Percentiles rank a stretch among this genome's conserved stretches.
phyloP scores from a whole-genome alignment of 1,284 basidiomycete species.

The Marasmius tenuissimus region DNA sequence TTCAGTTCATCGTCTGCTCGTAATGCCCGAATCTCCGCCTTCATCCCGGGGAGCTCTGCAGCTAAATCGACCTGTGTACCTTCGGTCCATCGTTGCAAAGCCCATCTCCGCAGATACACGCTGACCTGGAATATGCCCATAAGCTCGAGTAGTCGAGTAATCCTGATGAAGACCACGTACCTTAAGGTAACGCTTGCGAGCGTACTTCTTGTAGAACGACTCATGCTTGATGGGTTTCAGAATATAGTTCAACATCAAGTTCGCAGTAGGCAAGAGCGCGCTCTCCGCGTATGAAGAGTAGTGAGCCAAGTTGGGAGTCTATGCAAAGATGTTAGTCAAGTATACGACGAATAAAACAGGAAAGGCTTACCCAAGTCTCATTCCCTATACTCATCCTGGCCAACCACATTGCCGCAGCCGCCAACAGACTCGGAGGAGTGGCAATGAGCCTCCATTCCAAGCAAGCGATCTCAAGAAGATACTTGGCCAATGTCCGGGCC shows the following conservation, averaged over 20 bases:
- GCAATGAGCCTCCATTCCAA: slow-evolving; percentile 87
- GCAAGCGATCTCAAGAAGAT: slow-evolving; percentile 87
- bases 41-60: slow-evolving; percentile 53
- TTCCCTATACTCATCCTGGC: slow-evolving; percentile 82
- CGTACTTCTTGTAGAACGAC: slow-evolving; percentile 83
- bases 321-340: slow-evolving; percentile 14
- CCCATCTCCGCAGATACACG: slow-evolving; percentile 62
- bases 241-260: slow-evolving; percentile 92
- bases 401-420: slow-evolving; percentile 92
- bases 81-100: slow-evolving; percentile 59
- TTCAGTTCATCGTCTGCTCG: slow-evolving; percentile 12
- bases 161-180: slow-evolving; percentile 36
- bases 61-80: slow-evolving; percentile 49
- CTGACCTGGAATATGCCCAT: slow-evolving; percentile 42
- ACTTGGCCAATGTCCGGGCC: slow-evolving; percentile 90
- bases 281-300: slow-evolving; percentile 91
- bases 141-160: background rate
- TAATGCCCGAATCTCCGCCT: slow-evolving; percentile 45
- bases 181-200: slow-evolving; percentile 84
- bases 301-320: slow-evolving; percentile 88
- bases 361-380: slow-evolving; percentile 77
- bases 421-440: slow-evolving; percentile 82
- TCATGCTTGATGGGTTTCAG: slow-evolving; percentile 75
- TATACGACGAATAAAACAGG: background rate
- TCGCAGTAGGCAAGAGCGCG: slow-evolving; percentile 83